Conservation (phyloP, 805 yeast genomes). For the Teunomyces barrocoloradensis region DNA sequence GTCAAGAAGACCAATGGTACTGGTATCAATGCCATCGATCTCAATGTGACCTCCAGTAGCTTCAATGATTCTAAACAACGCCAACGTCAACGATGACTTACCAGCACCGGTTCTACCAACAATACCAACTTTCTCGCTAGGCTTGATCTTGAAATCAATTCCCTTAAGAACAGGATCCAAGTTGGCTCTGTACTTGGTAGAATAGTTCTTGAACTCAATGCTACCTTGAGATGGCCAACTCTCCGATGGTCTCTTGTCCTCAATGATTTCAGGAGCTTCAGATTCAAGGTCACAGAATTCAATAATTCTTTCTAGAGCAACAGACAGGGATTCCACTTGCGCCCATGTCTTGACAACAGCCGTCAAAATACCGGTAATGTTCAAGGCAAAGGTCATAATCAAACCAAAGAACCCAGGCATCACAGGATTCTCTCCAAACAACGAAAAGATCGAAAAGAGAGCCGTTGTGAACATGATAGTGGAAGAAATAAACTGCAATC, state of each 20-base stretch:
- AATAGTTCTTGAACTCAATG: constrained; percentile 35
- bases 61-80: constrained; percentile 44
- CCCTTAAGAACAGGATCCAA: constrained; percentile 42
- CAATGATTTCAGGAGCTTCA: constrained; percentile 78
- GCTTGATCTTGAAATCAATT: constrained; percentile 34
- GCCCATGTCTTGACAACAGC: constrained; percentile 60
- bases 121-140: constrained; percentile 42
- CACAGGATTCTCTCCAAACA: constrained; percentile 41
- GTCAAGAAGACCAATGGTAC: constrained; percentile 38
- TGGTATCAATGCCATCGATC: constrained; percentile 35
- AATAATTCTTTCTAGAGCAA: constrained; percentile 67
- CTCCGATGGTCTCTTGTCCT: constrained; percentile 56
- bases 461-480: constrained; percentile 52
- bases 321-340: constrained; percentile 61
- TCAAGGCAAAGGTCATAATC: constrained; percentile 60
- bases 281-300: constrained; percentile 68
- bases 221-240: constrained; percentile 41
- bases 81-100: constrained; percentile 43
- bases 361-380: constrained; percentile 52
- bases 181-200: constrained; percentile 44
- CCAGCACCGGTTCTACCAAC: constrained; percentile 50
- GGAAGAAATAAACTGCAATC: constrained; percentile 62
- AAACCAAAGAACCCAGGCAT: constrained; percentile 63
- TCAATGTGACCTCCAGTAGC: constrained; percentile 33
- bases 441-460: constrained; percentile 39